Base-by-base conservation (phyloP, 192 early-diverging fungal species). In the Coemansia sp. region DNA sequence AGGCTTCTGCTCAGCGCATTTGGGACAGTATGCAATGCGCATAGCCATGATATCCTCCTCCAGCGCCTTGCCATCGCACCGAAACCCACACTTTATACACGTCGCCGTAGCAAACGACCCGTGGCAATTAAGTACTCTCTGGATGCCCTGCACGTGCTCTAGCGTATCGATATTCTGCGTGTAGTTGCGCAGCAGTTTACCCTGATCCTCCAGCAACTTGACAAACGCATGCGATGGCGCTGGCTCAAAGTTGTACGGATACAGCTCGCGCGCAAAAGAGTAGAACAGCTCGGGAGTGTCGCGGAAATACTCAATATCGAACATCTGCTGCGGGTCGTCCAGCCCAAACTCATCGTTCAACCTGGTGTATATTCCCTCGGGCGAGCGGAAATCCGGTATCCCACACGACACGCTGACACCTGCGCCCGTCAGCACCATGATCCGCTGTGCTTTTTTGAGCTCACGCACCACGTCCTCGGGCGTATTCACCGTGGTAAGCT, bases 81-180 rank as follows among this genome's bases (percentile, higher is more conserved):
- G 83, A 55, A 86, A 85, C 2, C 83, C 86, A 51, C 96, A 99
- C 6, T 82, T 84, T 40, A 96, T 84, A 63, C 96, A 99, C 14
- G 84, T 87, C 0, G 94, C 93, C 0, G 93, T 88, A 4, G 93
- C 92, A 86, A 98, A 99, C n/a, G 92, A 95, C 2, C 94, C 96
- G 75, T 99, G 96, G 62, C 93, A 95, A 56, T 95, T 88, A 10
- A 97, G 71, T 8, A 97, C 84, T 3, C 73, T 81, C 22, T 83
- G 70, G 41, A 98, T 96, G 6, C 89, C 91, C 9, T 92, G 87
- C 30, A 86, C 81, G 41, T 91, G 85, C 67, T 99, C 96, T 12
- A 99, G 67, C 3, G 92, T 95, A 65, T 98, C 95, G 52, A 98
- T 98, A 61, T 98, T 98, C 60, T 98, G 96, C 1, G 96, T 96